A percentile compares a stretch with the other conserved stretches of the same genome.
These are phyloP conservation scores for Suhomyces chickasaworum DNA, from an alignment of 1,139 yeast genomes.

Conservation along the genomic window DNA sequence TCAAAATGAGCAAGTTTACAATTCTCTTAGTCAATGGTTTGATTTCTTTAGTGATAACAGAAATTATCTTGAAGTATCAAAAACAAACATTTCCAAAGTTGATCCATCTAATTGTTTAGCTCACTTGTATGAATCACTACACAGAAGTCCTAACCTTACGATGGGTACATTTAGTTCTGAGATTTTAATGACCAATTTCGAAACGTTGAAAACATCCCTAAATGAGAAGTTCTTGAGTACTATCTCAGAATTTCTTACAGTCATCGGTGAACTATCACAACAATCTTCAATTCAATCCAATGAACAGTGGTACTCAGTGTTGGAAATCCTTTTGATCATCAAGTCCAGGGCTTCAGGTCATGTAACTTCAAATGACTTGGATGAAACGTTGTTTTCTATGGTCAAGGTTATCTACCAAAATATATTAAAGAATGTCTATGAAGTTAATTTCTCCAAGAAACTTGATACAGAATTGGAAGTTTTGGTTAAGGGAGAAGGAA, in stretches of 20 bases:
- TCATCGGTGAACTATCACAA: background rate
- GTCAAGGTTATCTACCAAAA: slow-evolving; percentile 6
- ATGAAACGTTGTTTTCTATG: slow-evolving; percentile 1
- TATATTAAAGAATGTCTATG: slow-evolving; percentile 10
- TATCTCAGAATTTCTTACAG: slow-evolving; percentile 8
- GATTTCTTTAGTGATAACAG: slow-evolving; percentile 19
- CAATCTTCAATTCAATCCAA: slow-evolving; percentile 6
- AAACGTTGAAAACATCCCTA: slow-evolving; percentile 14
- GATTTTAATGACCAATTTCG: slow-evolving; percentile 15
- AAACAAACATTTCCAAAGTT: slow-evolving; percentile 11
- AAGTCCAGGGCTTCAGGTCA: slow-evolving; percentile 8
- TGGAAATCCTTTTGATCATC: slow-evolving; percentile 13
- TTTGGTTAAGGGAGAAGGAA: background rate
- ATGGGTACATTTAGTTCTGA: slow-evolving; percentile 19
- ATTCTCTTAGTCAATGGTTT: slow-evolving; percentile 30
- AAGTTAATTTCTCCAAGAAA: background rate
- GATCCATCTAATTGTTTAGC: slow-evolving; percentile 18
- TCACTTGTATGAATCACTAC: slow-evolving; percentile 12
- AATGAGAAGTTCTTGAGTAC: slow-evolving; percentile 17
- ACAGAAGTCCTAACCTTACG: background rate
- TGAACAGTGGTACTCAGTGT: slow-evolving; percentile 8
- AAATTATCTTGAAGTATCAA: slow-evolving; percentile 12
- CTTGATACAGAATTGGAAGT: background rate
- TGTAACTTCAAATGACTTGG: background rate
- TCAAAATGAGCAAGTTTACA: slow-evolving; percentile 16